phyloP scores from a whole-genome alignment of 2,329 filamentous ascomycete genomes.

The Amesomyces nigricolor region DNA sequence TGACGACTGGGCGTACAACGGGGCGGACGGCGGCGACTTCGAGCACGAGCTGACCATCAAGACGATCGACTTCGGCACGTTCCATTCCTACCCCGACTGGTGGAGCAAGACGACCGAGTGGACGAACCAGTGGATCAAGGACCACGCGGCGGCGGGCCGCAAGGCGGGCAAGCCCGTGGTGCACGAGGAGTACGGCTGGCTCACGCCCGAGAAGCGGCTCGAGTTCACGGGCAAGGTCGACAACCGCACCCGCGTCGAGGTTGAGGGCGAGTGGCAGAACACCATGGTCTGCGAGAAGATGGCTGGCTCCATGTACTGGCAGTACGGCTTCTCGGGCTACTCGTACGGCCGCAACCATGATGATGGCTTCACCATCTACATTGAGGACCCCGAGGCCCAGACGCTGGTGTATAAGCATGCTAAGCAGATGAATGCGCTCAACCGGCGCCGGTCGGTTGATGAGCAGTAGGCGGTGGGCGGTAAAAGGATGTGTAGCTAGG shows the following conservation, averaged over 20 bases:
- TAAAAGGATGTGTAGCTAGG: neutral
- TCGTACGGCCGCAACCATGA: slow-evolving; percentile 51
- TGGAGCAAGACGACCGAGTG: slow-evolving; percentile 48
- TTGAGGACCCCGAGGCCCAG: slow-evolving; percentile 45
- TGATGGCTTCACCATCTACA: slow-evolving; percentile 52
- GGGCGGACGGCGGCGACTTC: slow-evolving; percentile 48
- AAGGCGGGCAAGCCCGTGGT: slow-evolving; percentile 47
- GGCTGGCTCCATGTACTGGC: slow-evolving; percentile 49
- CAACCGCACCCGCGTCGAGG: slow-evolving; percentile 41
- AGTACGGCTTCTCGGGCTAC: slow-evolving; percentile 46
- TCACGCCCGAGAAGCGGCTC: slow-evolving; percentile 44
- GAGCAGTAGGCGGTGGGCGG: neutral
- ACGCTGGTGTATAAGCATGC: slow-evolving; percentile 41
- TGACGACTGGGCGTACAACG: slow-evolving; percentile 42
- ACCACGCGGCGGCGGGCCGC: slow-evolving; percentile 43
- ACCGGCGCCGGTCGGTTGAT: slow-evolving; percentile 12
- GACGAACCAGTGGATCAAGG: slow-evolving; percentile 50
- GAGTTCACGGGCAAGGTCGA: slow-evolving; percentile 39
- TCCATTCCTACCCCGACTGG: slow-evolving; percentile 53
- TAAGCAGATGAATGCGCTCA: slow-evolving; percentile 35
- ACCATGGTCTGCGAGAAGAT: slow-evolving; percentile 43
- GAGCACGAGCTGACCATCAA: slow-evolving; percentile 43
- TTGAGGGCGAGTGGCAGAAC: slow-evolving; percentile 45
- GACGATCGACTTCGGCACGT: slow-evolving; percentile 49
- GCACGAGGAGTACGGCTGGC: slow-evolving; percentile 51